Evolutionary conservation across 768 basidiomycete species (phyloP), one percentile per base, ranked within the genome.

Genomic region (Porphyrellus cyaneotinctus): DNA sequence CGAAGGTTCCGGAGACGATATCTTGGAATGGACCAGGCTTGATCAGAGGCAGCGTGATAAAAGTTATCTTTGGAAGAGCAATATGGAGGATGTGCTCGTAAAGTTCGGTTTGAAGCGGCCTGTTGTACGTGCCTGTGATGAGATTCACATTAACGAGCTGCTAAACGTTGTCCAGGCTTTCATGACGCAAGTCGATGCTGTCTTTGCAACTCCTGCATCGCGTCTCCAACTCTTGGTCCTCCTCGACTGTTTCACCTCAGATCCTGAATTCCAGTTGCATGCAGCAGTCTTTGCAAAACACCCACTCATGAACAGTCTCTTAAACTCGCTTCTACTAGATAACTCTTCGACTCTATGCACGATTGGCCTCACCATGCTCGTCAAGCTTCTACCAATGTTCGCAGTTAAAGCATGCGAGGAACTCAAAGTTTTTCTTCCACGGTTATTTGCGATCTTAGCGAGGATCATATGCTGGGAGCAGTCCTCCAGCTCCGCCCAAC

Each of bases 391-490:
- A n/a, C 88, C 89, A 24, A 76, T 84, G 36, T 75, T 91, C 51
- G 88, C 89, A 6, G 79, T 86, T 2, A 73, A 82, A 52, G 81
- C 85, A 11, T 78, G 72, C 41, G 69, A 77, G 11, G 70, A 74
- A 8, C 74, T 93, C 51, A 83, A 80, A 59, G 58, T 63, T 32
- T 72, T 84, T 43, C 76, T 93, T 7, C 88, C 90, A 3, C 75
- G 70, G 43, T 72, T 91, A 6, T 74, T 91, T 36, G 80, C 77
- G 13, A 78, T 90, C 42, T 75, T 91, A 10, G 85, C 86, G 0
- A 75, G 87, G 48, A 75, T 84, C 17, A 72, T 91, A 56, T 88
- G 85, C 64, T 92, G 91, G 90, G 83, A 82, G 56, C 80, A 81
- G 51, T 68, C 77, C 47, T 70, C 73, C 18, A 67, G 74, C 7